These are phyloP conservation scores for Arctium minus DNA, from an alignment of 129 eudicot genomes.

Conservation along the genomic window DNA sequence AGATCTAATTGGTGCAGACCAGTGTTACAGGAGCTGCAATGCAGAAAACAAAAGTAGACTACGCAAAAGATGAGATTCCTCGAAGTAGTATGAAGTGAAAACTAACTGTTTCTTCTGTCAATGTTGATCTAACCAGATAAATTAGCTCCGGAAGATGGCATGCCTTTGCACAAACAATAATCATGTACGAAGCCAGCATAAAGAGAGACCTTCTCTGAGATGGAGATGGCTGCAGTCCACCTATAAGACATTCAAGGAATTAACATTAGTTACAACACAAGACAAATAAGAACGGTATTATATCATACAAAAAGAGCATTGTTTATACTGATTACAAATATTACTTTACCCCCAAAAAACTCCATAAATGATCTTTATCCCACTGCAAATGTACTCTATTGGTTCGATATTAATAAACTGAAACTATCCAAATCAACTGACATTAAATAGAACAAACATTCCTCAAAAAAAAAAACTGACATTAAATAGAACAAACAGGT, in stretches of 20 bases:
- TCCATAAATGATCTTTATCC: not conserved
- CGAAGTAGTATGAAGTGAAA: slow-evolving; percentile 10
- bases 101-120: slow-evolving; percentile 67
- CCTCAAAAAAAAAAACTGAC: no score
- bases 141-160: slow-evolving; percentile 62
- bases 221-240: slow-evolving; percentile 51
- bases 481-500: not conserved
- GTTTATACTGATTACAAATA: not conserved
- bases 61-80: slow-evolving; percentile 8
- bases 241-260: slow-evolving; percentile 24
- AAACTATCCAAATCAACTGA: not conserved
- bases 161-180: slow-evolving; percentile 61
- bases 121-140: slow-evolving; percentile 50
- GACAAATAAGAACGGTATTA: not conserved
- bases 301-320: no score
- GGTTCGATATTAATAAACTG: no score
- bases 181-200: slow-evolving; percentile 71
- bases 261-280: slow-evolving; percentile 6
- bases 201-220: slow-evolving; percentile 69
- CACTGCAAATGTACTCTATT: not conserved
- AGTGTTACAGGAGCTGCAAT: not conserved
- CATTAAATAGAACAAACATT: not conserved
- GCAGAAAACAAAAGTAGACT: not conserved
- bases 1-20: not conserved
- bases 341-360: not conserved